A percentile compares a stretch with the other conserved stretches of the same genome.
These are phyloP conservation scores for Fusarium succisae DNA, from an alignment of 2,329 filamentous ascomycete species.

Conservation along the genomic window DNA sequence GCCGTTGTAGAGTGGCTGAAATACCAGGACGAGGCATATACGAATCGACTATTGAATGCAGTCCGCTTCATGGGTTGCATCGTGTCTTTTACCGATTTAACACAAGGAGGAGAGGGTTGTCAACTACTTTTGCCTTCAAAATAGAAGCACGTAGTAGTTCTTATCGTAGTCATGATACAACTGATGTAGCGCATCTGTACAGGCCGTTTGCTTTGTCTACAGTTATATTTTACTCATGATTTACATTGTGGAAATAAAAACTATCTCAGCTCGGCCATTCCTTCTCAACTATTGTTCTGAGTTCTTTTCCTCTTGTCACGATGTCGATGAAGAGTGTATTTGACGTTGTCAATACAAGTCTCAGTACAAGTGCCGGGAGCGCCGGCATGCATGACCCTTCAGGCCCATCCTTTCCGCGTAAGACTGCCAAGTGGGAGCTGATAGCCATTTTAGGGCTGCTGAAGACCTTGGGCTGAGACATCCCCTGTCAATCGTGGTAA, in stretches of 20 bases:
- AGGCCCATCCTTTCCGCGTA: not conserved
- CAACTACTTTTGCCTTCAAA: rapidly evolving
- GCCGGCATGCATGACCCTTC: not conserved
- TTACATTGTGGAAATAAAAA: not conserved
- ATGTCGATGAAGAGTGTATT: rapidly evolving
- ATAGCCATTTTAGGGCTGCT: not conserved
- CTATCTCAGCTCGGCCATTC: not conserved
- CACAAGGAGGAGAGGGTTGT: rapidly evolving
- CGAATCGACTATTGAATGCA: not conserved
- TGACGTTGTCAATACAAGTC: not conserved
- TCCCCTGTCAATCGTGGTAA: not conserved
- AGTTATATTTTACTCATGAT: not conserved
- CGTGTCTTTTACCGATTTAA: not conserved
- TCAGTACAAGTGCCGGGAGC: not conserved
- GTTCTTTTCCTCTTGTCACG: rapidly evolving
- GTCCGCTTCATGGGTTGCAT: not conserved
- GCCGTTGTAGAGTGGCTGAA: not conserved
- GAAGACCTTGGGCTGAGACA: not conserved
- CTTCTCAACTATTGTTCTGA: rapidly evolving
- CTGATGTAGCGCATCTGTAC: not conserved
- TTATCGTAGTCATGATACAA: rapidly evolving
- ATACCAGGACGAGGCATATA: no score
- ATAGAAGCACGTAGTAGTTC: not conserved
- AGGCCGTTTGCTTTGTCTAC: not conserved
- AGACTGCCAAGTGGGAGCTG: not conserved